These are phyloP conservation scores for Colletotrichum higginsianum DNA, from an alignment of 2,329 filamentous ascomycete genomes.

Conservation along the genomic window DNA sequence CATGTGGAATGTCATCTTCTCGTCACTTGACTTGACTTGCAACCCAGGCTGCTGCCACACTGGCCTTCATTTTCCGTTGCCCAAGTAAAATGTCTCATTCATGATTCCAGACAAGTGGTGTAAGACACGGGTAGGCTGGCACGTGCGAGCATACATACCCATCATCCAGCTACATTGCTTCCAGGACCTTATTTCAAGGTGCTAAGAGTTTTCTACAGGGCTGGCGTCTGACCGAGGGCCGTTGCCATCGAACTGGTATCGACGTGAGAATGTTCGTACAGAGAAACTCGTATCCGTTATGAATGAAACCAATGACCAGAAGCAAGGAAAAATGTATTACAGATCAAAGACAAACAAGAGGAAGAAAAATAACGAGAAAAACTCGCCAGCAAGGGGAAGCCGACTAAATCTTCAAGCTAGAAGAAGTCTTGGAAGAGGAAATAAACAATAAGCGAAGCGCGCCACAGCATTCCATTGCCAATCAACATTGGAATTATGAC, in stretches of 20 bases:
- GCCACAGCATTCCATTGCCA: constrained; percentile 8
- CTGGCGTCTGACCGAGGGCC: not conserved
- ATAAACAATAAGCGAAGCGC: not conserved
- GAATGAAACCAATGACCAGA: too few relatives aligned
- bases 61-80: not conserved
- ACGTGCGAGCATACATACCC: not conserved
- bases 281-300: not conserved
- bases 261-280: not conserved
- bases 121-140: not conserved
- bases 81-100: not conserved
- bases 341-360: not conserved
- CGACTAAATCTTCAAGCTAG: not conserved
- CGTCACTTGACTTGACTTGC: constrained; percentile 30
- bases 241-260: not conserved
- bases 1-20: constrained; percentile 25
- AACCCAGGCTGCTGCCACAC: not conserved
- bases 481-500: not conserved
- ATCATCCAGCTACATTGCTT: not conserved
- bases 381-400: not conserved
- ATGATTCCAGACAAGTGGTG: not conserved
- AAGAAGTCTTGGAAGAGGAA: not conserved
- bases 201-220: not conserved
- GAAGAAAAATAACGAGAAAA: not conserved
- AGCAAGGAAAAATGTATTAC: too few relatives aligned
- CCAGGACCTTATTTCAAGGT: not conserved